Evolutionary conservation across 768 basidiomycete genomes (phyloP).

Genomic region (Lanmaoa rubissima): DNA sequence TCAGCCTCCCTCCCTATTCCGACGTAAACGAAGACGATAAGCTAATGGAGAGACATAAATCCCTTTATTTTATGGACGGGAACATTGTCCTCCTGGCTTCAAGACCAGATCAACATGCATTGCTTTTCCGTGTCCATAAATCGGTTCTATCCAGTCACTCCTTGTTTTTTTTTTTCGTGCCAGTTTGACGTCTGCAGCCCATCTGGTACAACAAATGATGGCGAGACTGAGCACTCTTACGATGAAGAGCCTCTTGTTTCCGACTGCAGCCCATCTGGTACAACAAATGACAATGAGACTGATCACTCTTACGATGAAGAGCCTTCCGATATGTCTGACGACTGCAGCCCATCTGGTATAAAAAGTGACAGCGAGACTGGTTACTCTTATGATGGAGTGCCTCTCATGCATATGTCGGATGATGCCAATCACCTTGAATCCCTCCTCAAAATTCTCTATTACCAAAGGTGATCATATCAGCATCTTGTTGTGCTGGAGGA

Average conservation of each 20-base stretch:
- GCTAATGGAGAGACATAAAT: background rate
- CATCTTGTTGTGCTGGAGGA: background rate
- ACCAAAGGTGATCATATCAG: conserved; percentile 2
- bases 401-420: conserved; percentile 8
- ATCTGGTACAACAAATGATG: no score
- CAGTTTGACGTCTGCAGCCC: no score
- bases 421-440: conserved; percentile 7
- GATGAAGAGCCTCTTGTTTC: no score
- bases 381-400: background rate
- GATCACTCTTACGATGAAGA: no score
- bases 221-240: no score
- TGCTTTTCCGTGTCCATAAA: conserved; percentile 17
- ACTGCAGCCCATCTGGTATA: no score
- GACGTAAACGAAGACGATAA: conserved; percentile 30
- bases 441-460: conserved; percentile 10
- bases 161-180: background rate
- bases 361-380: background rate
- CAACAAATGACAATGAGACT: no score
- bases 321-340: conserved; percentile 2
- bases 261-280: no score
- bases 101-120: background rate
- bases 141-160: conserved; percentile 14
- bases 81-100: conserved; percentile 3
- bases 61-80: conserved; percentile 12
- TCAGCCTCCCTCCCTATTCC: background rate